Evolutionary conservation across 208 protist genomes (phyloP), one percentile per base, ranked within the genome.

Genomic region (Phytomonas sp.): DNA sequence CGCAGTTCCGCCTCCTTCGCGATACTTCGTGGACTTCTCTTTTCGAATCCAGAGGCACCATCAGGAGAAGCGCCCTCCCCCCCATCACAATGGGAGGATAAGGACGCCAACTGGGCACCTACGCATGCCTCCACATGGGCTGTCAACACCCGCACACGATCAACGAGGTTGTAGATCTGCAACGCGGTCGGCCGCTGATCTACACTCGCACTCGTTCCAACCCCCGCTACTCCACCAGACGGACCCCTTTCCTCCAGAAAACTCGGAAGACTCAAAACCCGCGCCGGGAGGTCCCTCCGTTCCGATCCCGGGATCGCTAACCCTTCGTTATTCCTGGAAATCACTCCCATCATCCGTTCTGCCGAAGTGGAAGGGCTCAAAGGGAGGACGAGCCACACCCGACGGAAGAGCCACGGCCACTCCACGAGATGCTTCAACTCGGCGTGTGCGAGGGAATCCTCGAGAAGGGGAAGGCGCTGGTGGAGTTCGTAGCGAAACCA

Each of bases 401-500:
- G 80, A 9, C 80, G 76, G 34, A 92, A 84, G 9, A 88, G 34
- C 20, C 60, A 26, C 4, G 85, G 87, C 83, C 82, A 95, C 56
- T 78, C 70, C 0, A 92, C 17, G 2, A 93, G 73, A 30, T 89
- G 78, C 23, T 53, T 46, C 34, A 93, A 68, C 66, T 87, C 79
- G 7, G 89, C 89, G 29, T 84, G 76, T 1, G 77, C 75, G 15
- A 95, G 75, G 31, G 83, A 84, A 70, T 95, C 89, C 72, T 95
- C 87, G 26, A 95, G 65, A 15, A 95, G 76, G 4, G 84, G 80
- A 31, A 95, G 60, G 13, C 87, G 87, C 36, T 83, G 79, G 36
- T 83, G 80, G 26, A 95, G 74, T 70, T 95, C 89, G 63, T 90
- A 93, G 34, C 79, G 72, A 68, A 92, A 88, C 17, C 87, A 65